These are phyloP conservation scores for Diaporthe nobilis DNA, from an alignment of 2,329 filamentous ascomycete species.

Conservation along the genomic window DNA sequence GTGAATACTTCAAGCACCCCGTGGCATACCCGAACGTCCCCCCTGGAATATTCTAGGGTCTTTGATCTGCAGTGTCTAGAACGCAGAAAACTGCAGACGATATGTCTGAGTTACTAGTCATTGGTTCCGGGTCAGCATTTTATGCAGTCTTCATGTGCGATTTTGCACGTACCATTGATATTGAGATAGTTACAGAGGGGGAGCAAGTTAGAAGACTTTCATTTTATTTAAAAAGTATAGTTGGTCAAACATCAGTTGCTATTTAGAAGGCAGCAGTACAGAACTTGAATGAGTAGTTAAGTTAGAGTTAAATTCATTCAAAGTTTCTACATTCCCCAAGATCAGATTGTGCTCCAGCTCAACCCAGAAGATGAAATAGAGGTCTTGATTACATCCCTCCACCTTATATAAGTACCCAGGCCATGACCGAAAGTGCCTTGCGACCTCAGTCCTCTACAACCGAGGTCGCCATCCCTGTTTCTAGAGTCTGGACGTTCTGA, in stretches of 20 bases:
- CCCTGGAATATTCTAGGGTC: background rate
- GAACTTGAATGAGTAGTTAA: background rate
- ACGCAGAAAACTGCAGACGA: background rate
- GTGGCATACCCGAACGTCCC: background rate
- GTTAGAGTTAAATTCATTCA: background rate
- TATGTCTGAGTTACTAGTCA: background rate
- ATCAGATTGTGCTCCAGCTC: background rate
- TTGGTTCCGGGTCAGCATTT: background rate
- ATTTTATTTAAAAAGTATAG: background rate
- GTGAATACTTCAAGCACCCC: background rate
- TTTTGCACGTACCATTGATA: background rate
- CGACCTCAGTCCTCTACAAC: background rate
- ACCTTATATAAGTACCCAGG: background rate
- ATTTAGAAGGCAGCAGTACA: background rate
- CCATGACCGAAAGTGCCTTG: background rate
- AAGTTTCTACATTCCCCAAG: background rate
- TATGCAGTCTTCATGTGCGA: background rate
- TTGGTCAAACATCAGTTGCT: background rate
- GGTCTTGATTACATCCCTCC: background rate
- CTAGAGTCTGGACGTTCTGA: background rate
- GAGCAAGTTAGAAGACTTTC: background rate
- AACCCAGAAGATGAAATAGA: background rate
- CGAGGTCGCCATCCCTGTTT: background rate
- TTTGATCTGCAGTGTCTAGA: background rate
- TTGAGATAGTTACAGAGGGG: background rate